Base-by-base conservation (phyloP, 1,284 basidiomycete species). In the Gomphus bonarii region DNA sequence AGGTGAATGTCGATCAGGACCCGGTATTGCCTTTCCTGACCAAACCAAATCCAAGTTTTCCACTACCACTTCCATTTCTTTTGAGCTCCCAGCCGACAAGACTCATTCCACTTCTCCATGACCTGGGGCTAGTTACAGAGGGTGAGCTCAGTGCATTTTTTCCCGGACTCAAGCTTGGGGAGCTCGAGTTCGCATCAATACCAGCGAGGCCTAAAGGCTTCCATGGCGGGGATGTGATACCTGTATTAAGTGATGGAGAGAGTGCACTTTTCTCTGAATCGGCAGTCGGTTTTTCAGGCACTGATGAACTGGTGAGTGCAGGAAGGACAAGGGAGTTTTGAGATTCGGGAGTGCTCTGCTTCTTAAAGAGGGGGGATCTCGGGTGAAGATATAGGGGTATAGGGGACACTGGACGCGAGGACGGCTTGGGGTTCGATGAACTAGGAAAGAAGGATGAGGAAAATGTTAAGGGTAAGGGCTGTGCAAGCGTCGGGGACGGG, bases 11-110 rank as follows among this genome's bases (percentile, higher is more conserved):
- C 16, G 30, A 30, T 57, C 55, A 50, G 14, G 44, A 18, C 18
- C 49, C 48, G 4, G 43, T 47, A 25, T 12, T 12, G 25, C 36
- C 54, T 38, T 57, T 57, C 22, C 55, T 50, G n/a, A 50, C 48
- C 33, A 50, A 44, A 30, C 55, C 55, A 50, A 57, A 57, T 20
- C 55, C 55, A 49, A 50, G 47, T 35, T 43, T 57, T 33, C 56
- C 56, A 20, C 22, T 28, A 38, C 33, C 42, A 28, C 36, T 42
- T 20, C 33, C 22, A 22, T 30, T 51, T 33, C 56, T 50, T 14
- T 47, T 51, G 5, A 58, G 30, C 33, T 58, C 56, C 56, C 56
- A 58, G n/a, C 56, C 56, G 22, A 58, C 51, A 14, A 58, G 49
- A 36, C 50, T 53, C n/a, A 25, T 49, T 33, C 49, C 49, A 50